A percentile compares a stretch with the other conserved stretches of the same genome.
phyloP scores from a whole-genome alignment of 2,329 filamentous ascomycete genomes.

The Albifimbria verrucaria region DNA sequence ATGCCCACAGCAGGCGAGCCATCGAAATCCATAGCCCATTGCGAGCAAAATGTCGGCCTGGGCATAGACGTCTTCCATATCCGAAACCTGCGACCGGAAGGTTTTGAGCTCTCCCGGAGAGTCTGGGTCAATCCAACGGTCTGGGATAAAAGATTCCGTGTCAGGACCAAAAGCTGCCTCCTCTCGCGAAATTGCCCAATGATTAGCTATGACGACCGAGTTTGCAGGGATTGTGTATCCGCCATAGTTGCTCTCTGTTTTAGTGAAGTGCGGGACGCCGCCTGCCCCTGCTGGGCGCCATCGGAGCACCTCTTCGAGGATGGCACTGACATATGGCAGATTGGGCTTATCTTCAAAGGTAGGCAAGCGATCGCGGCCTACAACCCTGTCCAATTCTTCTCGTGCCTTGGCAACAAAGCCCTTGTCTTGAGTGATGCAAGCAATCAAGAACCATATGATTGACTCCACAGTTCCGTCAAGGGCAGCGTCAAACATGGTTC shows the following conservation, averaged over 20 bases:
- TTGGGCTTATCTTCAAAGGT: slow-evolving; percentile 32
- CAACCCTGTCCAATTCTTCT: slow-evolving; percentile 34
- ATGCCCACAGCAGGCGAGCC: slow-evolving; percentile 48
- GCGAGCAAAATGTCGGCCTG: slow-evolving; percentile 43
- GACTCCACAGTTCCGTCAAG: slow-evolving; percentile 27
- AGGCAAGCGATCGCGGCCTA: slow-evolving; percentile 36
- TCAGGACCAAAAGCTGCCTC: slow-evolving; percentile 36
- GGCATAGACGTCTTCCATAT: slow-evolving; percentile 43
- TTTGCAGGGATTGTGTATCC: slow-evolving; percentile 40
- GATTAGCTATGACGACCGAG: slow-evolving; percentile 39
- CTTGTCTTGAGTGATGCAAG: slow-evolving; percentile 19
- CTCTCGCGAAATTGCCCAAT: slow-evolving; percentile 35
- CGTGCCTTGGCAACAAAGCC: slow-evolving; percentile 33
- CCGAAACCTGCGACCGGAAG: slow-evolving; percentile 40
- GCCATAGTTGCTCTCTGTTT: slow-evolving; percentile 29
- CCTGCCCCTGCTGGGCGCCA: slow-evolving; percentile 38
- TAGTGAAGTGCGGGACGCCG: slow-evolving; percentile 36
- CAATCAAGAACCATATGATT: slow-evolving; percentile 27
- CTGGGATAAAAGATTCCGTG: slow-evolving; percentile 25
- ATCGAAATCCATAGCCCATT: slow-evolving; percentile 39
- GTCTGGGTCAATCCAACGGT: slow-evolving; percentile 25
- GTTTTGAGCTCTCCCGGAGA: slow-evolving; percentile 13
- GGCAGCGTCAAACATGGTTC: slow-evolving; percentile 25
- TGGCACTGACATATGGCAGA: slow-evolving; percentile 39
- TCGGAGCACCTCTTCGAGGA: slow-evolving; percentile 39